Evolutionary conservation across 108 stramenopile species (phyloP).

Genomic region (Conticribra guillardii): DNA sequence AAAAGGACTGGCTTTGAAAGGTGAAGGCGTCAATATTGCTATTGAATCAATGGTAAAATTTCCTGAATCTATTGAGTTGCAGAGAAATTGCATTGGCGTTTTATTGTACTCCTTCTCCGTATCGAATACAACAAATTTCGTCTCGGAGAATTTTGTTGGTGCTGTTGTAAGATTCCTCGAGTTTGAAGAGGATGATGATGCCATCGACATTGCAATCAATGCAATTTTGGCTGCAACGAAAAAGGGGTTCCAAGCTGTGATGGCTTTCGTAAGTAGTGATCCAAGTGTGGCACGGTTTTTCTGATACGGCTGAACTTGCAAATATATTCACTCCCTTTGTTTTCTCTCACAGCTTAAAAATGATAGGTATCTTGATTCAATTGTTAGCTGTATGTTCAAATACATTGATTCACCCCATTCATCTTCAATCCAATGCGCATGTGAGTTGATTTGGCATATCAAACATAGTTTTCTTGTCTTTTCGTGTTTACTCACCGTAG

Average conservation of each 20-base stretch:
- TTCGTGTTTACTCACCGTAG: too few species aligned
- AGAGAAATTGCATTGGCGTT: conserved; percentile 22
- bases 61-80: conserved; percentile 14
- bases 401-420: conserved; percentile 13
- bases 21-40: conserved; percentile 11
- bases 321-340: not conserved
- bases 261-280: conserved; percentile 9
- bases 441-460: not conserved
- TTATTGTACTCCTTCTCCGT: conserved; percentile 16
- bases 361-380: conserved; percentile 17
- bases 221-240: conserved; percentile 15
- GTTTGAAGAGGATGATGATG: conserved; percentile 31
- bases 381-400: conserved; percentile 36
- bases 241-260: conserved; percentile 11
- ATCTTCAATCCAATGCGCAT: not conserved
- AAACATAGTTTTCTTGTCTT: not conserved
- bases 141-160: conserved; percentile 15
- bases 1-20: conserved; percentile 10
- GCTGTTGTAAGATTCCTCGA: conserved; percentile 7
- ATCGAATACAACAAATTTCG: conserved; percentile 14
- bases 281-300: too few species aligned
- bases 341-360: conserved; percentile 2
- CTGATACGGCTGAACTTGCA: not conserved
- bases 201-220: conserved; percentile 11
- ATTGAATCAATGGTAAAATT: conserved; percentile 23